A percentile compares a stretch with the other conserved stretches of the same genome.
phyloP scores from a whole-genome alignment of 2,329 filamentous ascomycete species.

The Cercospora sp. region DNA sequence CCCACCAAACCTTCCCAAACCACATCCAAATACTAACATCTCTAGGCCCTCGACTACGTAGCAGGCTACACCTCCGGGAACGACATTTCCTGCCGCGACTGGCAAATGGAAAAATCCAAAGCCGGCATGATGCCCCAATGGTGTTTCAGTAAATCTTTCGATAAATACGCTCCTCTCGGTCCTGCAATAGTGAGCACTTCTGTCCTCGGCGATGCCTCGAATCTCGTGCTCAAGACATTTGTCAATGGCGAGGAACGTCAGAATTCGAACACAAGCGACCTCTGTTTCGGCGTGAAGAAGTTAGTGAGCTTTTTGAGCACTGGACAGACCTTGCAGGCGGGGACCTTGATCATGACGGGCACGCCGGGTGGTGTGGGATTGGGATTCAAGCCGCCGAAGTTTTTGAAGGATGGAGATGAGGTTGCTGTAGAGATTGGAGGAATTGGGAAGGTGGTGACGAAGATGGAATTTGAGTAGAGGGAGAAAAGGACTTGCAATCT shows the following conservation, averaged over 20 bases:
- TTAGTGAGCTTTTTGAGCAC: conserved; percentile 38
- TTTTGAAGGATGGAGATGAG: conserved; percentile 39
- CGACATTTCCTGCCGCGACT: conserved; percentile 78
- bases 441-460: conserved; percentile 38
- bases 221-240: conserved; percentile 48
- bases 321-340: conserved; percentile 48
- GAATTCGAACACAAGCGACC: conserved; percentile 41
- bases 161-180: conserved; percentile 57
- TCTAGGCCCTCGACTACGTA: conserved; percentile 70
- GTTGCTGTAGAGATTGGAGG: conserved; percentile 39
- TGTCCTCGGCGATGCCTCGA: conserved; percentile 47
- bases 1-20: not conserved
- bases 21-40: no score
- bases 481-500: not conserved
- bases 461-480: conserved; percentile 37
- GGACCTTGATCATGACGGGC: conserved; percentile 54
- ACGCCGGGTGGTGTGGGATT: conserved; percentile 46
- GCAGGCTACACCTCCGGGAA: conserved; percentile 75
- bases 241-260: conserved; percentile 55
- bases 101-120: conserved; percentile 42
- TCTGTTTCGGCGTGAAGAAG: conserved; percentile 49
- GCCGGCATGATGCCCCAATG: conserved; percentile 59
- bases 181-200: conserved; percentile 50
- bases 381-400: conserved; percentile 37
- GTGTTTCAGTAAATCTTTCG: conserved; percentile 61